A percentile compares a stretch with the other conserved stretches of the same genome.
Conservation (phyloP, 208 protist species). For the Trypanosoma boissoni region DNA sequence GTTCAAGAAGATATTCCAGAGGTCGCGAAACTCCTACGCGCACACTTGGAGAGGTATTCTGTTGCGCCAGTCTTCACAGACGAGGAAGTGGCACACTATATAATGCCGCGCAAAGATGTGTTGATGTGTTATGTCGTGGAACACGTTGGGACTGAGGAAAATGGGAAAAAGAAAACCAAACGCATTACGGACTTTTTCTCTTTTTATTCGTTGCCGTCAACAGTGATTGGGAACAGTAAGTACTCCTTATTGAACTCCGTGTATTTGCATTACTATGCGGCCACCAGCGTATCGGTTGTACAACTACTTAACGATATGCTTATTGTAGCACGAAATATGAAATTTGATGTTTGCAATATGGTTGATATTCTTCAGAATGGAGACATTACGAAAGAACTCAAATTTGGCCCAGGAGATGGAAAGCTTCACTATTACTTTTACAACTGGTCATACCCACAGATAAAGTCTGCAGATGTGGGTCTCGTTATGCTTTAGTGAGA, state of each 20-base stretch:
- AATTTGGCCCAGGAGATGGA: conserved; percentile 98
- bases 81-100: conserved; percentile 95
- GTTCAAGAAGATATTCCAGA: conserved; percentile 65
- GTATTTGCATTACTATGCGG: conserved; percentile 97
- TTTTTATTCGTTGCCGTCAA: conserved; percentile 98
- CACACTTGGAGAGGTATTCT: conserved; percentile 75
- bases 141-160: conserved; percentile 22
- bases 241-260: conserved; percentile 93
- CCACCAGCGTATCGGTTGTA: conserved; percentile 70
- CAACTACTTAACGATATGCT: conserved; percentile 93
- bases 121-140: conserved; percentile 96
- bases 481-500: conserved; percentile 90
- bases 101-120: conserved; percentile 93
- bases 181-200: conserved; percentile 96
- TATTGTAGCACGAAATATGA: conserved; percentile 77
- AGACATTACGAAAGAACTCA: conserved; percentile 91
- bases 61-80: conserved; percentile 89
- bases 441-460: conserved; percentile 94
- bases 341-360: conserved; percentile 99
- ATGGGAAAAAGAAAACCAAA: conserved; percentile 19
- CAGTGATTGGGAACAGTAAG: conserved; percentile 94
- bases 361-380: conserved; percentile 96
- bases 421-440: conserved; percentile 99
- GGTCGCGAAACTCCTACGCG: conserved; percentile 72
- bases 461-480: conserved; percentile 77